Evolutionary conservation across 2,329 filamentous ascomycete genomes (phyloP).

Genomic region (Chaetomiaceae sp.): DNA sequence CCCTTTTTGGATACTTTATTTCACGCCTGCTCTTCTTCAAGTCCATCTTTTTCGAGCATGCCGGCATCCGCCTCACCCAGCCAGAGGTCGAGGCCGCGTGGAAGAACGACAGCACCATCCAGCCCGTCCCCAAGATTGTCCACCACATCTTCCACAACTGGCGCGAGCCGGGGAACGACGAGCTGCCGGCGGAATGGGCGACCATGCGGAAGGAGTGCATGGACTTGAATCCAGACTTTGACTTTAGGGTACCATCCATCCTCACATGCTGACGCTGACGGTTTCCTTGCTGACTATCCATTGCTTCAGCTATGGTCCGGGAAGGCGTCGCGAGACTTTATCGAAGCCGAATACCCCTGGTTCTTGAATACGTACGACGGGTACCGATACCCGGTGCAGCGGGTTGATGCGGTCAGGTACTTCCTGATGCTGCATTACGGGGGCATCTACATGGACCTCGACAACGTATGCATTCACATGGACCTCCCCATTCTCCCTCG

Average conservation of each 20-base stretch:
- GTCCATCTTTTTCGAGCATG: slow-evolving; percentile 25
- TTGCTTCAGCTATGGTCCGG: slow-evolving; percentile 67
- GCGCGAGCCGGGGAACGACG: slow-evolving; percentile 47
- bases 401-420: slow-evolving; percentile 74
- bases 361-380: slow-evolving; percentile 70
- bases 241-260: slow-evolving; percentile 58
- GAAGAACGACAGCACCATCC: slow-evolving; percentile 8
- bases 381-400: slow-evolving; percentile 71
- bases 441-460: slow-evolving; percentile 76
- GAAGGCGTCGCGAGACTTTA: slow-evolving; percentile 64
- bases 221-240: slow-evolving; percentile 64
- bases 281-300: background rate
- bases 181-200: slow-evolving; percentile 62
- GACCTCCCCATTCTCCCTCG: background rate
- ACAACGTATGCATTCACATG: slow-evolving; percentile 37
- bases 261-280: background rate
- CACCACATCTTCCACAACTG: slow-evolving; percentile 31
- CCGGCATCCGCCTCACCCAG: slow-evolving; percentile 25
- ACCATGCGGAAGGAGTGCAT: slow-evolving; percentile 62
- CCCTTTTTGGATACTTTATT: slow-evolving; percentile 8
- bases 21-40: slow-evolving; percentile 21
- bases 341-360: slow-evolving; percentile 70
- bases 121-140: slow-evolving; percentile 28
- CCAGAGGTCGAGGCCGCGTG: slow-evolving; percentile 13
- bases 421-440: slow-evolving; percentile 74